These are phyloP conservation scores for Nymphaea colorata DNA, from an alignment of 164 flowering plant species.

Conservation along the genomic window DNA sequence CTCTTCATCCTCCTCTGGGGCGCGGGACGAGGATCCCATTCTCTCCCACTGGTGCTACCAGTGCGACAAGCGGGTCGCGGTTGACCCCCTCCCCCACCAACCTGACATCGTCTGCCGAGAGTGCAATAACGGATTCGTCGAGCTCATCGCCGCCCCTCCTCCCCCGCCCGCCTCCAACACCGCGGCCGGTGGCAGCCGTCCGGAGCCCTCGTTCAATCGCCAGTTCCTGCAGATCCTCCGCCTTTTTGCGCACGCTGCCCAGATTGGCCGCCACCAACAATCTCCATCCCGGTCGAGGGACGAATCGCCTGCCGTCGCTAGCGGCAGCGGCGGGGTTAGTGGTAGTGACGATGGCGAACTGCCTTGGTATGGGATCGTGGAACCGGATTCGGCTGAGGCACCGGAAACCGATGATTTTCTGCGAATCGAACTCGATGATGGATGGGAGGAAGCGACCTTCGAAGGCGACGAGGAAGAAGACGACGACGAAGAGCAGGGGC, in stretches of 20 bases:
- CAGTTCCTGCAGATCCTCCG: constrained; percentile 57
- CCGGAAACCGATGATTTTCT: constrained; percentile 10
- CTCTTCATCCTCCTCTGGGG: constrained; percentile 10
- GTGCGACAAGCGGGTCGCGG: constrained; percentile 58
- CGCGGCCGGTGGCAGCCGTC: constrained; percentile 11
- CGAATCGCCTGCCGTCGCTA: constrained; percentile 54
- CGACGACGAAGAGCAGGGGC: constrained; percentile 6
- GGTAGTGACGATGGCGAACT: constrained; percentile 18
- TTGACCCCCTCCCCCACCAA: constrained; percentile 43
- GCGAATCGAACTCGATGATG: constrained; percentile 5
- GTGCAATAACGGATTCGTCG: constrained; percentile 67
- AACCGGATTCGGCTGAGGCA: not conserved
- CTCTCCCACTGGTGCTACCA: constrained; percentile 61
- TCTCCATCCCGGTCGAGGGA: constrained; percentile 22
- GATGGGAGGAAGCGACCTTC: constrained; percentile 5
- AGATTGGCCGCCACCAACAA: constrained; percentile 24
- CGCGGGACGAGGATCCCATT: constrained; percentile 2
- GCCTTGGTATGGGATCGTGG: not conserved
- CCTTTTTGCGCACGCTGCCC: constrained; percentile 39
- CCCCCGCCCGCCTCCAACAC: constrained; percentile 2
- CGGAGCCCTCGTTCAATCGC: constrained; percentile 27
- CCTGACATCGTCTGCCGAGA: constrained; percentile 52
- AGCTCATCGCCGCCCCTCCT: constrained; percentile 19
- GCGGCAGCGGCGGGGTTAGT: constrained; percentile 36
- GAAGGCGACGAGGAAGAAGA: constrained; percentile 13